Percentiles rank a stretch among this genome's conserved stretches.
Evolutionary conservation across 164 flowering plant species (phyloP).

Genomic region (Annona cherimola): DNA sequence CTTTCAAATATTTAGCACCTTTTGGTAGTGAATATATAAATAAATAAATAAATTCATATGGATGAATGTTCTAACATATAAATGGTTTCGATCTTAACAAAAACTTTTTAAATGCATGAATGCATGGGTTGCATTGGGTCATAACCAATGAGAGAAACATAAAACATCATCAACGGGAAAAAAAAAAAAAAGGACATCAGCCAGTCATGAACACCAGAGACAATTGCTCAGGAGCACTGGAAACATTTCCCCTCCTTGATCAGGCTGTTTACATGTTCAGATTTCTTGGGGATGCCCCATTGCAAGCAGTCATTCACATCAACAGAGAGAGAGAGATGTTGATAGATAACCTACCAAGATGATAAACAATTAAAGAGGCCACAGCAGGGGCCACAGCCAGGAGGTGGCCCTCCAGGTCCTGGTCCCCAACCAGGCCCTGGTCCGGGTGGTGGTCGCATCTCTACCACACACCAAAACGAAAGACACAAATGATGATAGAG

Average conservation of each 20-base stretch:
- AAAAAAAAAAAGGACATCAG: background rate
- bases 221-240: no score
- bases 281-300: background rate
- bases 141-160: no score
- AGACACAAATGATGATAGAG: background rate
- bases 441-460: background rate
- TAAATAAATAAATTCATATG: no score
- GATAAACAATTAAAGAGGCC: slow-evolving; percentile 2
- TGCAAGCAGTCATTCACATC: background rate
- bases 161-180: background rate
- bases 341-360: background rate
- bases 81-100: no score
- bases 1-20: no score
- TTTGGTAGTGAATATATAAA: no score
- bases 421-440: background rate
- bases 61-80: no score
- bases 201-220: background rate
- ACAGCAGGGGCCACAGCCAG: background rate
- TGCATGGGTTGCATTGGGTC: no score
- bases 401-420: background rate
- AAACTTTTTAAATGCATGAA: no score
- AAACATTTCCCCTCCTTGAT: background rate
- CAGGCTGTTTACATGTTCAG: background rate
- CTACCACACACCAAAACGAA: background rate
- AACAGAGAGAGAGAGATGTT: background rate